Evolutionary conservation across 2,329 filamentous ascomycete species (phyloP).

Genomic region (Tolypocladium paradoxum): DNA sequence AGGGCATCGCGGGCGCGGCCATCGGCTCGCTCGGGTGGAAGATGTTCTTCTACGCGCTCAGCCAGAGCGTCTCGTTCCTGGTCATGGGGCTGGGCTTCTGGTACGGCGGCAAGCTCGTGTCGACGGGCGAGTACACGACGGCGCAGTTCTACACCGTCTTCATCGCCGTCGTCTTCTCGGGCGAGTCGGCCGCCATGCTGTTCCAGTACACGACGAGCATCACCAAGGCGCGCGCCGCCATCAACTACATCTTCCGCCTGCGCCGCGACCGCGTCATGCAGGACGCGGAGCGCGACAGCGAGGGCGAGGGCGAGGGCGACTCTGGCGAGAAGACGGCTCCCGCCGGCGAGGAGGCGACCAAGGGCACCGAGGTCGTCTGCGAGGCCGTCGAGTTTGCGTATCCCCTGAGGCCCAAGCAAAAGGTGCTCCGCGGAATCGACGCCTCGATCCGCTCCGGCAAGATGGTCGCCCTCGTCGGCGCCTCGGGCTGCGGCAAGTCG

Average conservation of each 20-base stretch:
- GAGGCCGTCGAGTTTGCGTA: conserved; percentile 47
- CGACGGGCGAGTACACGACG: conserved; percentile 33
- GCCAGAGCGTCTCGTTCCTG: conserved; percentile 27
- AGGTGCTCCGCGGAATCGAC: conserved; percentile 27
- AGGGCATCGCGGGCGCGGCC: conserved; percentile 18
- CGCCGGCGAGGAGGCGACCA: neutral
- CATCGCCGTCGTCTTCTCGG: conserved; percentile 36
- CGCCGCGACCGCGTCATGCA: conserved; percentile 17
- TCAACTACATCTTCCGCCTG: conserved; percentile 37
- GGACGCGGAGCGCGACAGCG: conserved; percentile 16
- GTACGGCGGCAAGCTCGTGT: conserved; percentile 29
- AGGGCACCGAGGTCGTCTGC: conserved; percentile 32
- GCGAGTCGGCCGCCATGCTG: conserved; percentile 28
- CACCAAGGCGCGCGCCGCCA: conserved; percentile 35
- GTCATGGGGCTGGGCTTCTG: conserved; percentile 29
- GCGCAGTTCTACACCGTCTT: conserved; percentile 40
- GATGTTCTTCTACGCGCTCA: conserved; percentile 30
- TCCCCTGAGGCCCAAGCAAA: conserved; percentile 26
- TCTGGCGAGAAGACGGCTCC: neutral
- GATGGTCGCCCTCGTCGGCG: conserved; percentile 44
- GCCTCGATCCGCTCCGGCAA: conserved; percentile 32
- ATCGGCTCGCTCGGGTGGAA: conserved; percentile 22
- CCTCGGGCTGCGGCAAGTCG: conserved; percentile 49
- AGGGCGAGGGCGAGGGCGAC: conserved; percentile 6
- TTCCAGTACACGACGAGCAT: conserved; percentile 40